Conservation (phyloP, 352 stramenopile species). For the Peronospora farinosa region DNA sequence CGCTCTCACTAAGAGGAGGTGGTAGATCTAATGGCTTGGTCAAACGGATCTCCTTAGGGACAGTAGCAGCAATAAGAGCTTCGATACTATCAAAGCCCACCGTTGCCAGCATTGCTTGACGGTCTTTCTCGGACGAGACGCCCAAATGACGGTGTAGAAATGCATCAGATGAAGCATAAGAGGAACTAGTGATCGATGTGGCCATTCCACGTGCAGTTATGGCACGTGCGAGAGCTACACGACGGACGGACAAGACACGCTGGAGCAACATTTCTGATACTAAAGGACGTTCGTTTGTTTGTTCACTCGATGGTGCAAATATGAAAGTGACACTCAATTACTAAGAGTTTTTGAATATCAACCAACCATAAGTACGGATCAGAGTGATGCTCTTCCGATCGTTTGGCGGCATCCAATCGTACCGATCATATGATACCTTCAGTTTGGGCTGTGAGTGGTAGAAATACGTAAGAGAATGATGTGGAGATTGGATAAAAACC, state of each 20-base stretch:
- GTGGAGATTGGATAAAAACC: conserved; percentile 8
- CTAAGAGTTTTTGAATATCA: too few relatives aligned
- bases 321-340: conserved; percentile 6
- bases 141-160: conserved; percentile 86
- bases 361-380: not conserved
- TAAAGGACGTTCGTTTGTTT: conserved; percentile 2
- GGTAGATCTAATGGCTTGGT: conserved; percentile 51
- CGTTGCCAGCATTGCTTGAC: conserved; percentile 87
- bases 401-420: conserved; percentile 19
- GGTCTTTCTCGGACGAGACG: conserved; percentile 78
- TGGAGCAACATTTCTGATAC: conserved; percentile 12
- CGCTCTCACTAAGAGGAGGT: conserved; percentile 86
- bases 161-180: conserved; percentile 47
- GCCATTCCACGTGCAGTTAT: conserved; percentile 11
- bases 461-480: not conserved
- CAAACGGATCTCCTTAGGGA: conserved; percentile 91
- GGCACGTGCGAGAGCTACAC: conserved; percentile 14
- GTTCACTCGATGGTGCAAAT: conserved; percentile 10
- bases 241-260: conserved; percentile 17
- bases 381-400: conserved; percentile 3
- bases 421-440: conserved; percentile 5
- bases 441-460: conserved; percentile 2
- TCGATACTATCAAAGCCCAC: conserved; percentile 93
- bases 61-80: conserved; percentile 90
- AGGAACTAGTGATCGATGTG: conserved; percentile 3